Conservation (phyloP, 805 yeast genomes). For the Pichia deserticola region DNA sequence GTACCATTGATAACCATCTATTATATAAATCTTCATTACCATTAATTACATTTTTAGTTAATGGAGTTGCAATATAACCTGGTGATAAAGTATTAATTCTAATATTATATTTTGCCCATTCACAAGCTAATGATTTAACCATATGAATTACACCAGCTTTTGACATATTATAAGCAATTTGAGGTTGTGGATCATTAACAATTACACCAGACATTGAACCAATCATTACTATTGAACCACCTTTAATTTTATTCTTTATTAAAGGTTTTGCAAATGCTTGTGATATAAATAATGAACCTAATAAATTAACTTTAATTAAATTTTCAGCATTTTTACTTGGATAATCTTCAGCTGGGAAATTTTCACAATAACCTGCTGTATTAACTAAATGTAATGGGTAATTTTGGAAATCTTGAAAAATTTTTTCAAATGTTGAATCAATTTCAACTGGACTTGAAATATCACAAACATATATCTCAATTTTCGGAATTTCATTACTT, state of each 20-base stretch:
- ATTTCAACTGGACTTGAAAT: conserved; percentile 59
- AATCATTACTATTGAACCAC: conserved; percentile 58
- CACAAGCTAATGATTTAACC: conserved; percentile 68
- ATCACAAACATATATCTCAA: conserved; percentile 67
- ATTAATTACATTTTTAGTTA: conserved; percentile 62
- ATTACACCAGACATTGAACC: conserved; percentile 79
- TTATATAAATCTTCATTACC: conserved; percentile 55
- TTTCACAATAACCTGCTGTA: conserved; percentile 83
- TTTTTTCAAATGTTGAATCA: conserved; percentile 46
- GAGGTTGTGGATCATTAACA: conserved; percentile 75
- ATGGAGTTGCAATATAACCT: conserved; percentile 74
- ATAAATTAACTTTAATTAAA: conserved; percentile 60
- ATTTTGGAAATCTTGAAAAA: conserved; percentile 49
- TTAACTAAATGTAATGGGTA: conserved; percentile 62
- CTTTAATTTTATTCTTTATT: conserved; percentile 42
- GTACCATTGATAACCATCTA: conserved; percentile 65
- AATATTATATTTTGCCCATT: conserved; percentile 72
- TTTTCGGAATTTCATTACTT: conserved; percentile 27
- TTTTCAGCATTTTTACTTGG: conserved; percentile 65
- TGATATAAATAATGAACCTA: conserved; percentile 71
- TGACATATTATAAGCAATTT: conserved; percentile 74
- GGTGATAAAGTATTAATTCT: conserved; percentile 76
- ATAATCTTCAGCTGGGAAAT: conserved; percentile 69
- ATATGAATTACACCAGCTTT: conserved; percentile 83
- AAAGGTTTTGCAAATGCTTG: conserved; percentile 66